These are phyloP conservation scores for Galerina marginata DNA, from an alignment of 768 basidiomycete species.

Conservation along the genomic window DNA sequence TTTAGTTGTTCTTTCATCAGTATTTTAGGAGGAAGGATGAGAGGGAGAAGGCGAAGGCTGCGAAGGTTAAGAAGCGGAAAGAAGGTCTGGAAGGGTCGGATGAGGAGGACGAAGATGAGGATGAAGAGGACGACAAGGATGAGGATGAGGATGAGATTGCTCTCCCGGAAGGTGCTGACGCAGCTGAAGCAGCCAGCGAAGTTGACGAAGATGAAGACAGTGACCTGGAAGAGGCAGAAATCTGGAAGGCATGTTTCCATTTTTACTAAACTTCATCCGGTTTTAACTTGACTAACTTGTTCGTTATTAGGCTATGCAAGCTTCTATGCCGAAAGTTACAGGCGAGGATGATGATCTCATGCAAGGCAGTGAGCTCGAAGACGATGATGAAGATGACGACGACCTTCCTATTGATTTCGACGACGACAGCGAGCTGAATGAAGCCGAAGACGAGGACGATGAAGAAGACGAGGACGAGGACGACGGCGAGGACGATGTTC, in stretches of 20 bases:
- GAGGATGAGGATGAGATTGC: constrained; percentile 36
- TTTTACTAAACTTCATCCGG: background rate
- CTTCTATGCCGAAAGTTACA: constrained; percentile 70
- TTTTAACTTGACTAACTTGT: constrained; percentile 4
- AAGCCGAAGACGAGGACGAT: constrained; percentile 26
- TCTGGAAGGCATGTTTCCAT: constrained; percentile 77
- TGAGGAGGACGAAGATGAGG: constrained; percentile 44
- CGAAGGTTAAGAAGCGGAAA: constrained; percentile 42
- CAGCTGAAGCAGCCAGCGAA: constrained; percentile 37
- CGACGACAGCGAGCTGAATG: constrained; percentile 32
- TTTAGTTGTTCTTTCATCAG: constrained; percentile 87
- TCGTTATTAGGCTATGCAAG: constrained; percentile 78
- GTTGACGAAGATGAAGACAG: constrained; percentile 47
- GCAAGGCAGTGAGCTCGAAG: constrained; percentile 42
- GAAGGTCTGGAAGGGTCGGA: constrained; percentile 38
- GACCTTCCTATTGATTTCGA: constrained; percentile 26
- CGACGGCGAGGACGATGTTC: constrained; percentile 47
- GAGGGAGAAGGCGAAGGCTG: constrained; percentile 51
- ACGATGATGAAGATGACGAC: constrained; percentile 40
- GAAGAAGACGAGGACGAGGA: constrained; percentile 40
- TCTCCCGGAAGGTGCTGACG: constrained; percentile 32
- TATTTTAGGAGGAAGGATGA: constrained; percentile 81
- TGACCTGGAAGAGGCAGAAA: constrained; percentile 59
- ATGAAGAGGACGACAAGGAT: constrained; percentile 41
- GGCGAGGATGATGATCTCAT: constrained; percentile 53